These are phyloP conservation scores for Xylariaceae sp. DNA, from an alignment of 2,329 filamentous ascomycete genomes.

Conservation along the genomic window DNA sequence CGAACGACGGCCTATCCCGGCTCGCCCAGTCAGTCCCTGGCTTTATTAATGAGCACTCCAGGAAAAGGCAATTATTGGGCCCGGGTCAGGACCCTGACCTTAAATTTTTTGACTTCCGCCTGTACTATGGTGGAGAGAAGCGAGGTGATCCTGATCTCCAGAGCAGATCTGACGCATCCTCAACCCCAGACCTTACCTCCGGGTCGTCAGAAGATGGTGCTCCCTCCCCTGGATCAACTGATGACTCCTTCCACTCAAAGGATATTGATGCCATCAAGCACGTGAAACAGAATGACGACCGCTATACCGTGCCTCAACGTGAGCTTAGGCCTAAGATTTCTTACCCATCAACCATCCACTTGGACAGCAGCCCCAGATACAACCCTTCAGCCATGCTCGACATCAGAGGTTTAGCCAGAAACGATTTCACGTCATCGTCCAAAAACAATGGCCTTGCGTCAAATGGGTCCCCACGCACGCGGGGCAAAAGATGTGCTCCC, in stretches of 20 bases:
- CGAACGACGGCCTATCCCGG: conserved; percentile 23
- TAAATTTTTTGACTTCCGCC: conserved; percentile 25
- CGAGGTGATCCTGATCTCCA: conserved; percentile 24
- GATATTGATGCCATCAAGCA: conserved; percentile 14
- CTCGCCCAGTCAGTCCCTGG: conserved; percentile 25
- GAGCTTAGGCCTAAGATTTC: conserved; percentile 27
- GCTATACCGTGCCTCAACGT: conserved; percentile 25
- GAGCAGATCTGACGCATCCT: conserved; percentile 24
- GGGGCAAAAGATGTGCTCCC: conserved; percentile 25
- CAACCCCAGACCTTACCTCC: conserved; percentile 29
- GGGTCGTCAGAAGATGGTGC: conserved; percentile 28
- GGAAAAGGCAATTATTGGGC: conserved; percentile 16
- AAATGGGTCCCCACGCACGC: conserved; percentile 16
- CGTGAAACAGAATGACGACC: conserved; percentile 28
- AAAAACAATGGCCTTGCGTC: conserved; percentile 13
- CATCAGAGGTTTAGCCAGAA: conserved; percentile 13
- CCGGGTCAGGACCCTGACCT: conserved; percentile 17
- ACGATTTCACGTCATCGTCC: conserved; percentile 18
- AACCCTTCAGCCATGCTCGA: conserved; percentile 11
- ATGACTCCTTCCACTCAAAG: conserved; percentile 16
- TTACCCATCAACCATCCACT: conserved; percentile 25
- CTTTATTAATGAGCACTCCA: conserved; percentile 24
- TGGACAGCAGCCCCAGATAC: conserved; percentile 17
- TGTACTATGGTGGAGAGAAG: conserved; percentile 20
- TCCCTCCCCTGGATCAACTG: conserved; percentile 22